Evolutionary conservation across 2,329 filamentous ascomycete species (phyloP).

Genomic region (Bipolaris bicolor): DNA sequence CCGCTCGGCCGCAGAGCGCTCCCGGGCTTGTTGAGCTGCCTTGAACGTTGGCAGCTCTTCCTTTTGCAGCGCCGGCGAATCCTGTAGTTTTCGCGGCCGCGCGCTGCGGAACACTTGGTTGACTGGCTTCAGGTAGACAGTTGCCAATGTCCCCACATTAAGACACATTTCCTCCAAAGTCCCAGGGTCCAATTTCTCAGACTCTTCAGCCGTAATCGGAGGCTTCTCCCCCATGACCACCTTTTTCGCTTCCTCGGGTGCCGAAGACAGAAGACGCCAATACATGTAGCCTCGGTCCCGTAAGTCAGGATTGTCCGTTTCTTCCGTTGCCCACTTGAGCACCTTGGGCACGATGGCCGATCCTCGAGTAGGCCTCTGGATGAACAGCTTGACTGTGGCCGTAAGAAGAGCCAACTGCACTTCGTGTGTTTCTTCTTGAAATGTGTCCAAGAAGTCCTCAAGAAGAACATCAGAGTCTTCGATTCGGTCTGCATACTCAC

Average conservation of each 20-base stretch:
- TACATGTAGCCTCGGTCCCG: conserved; percentile 99
- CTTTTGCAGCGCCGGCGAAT: conserved; percentile 85
- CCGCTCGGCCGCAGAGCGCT: conserved; percentile 42
- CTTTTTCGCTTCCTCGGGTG: conserved; percentile 82
- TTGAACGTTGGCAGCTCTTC: conserved; percentile 66
- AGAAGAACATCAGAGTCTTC: conserved; percentile 94
- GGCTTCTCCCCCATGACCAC: conserved; percentile 98
- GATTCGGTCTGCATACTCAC: conserved; percentile 95
- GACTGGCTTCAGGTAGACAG: conserved; percentile 96
- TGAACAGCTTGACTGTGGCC: conserved; percentile 96
- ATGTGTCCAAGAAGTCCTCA: conserved; percentile 93
- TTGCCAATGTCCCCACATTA: conserved; percentile 93
- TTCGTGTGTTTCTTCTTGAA: conserved; percentile 92
- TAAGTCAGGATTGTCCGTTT: conserved; percentile 98
- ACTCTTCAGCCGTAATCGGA: conserved; percentile 86
- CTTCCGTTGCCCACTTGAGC: conserved; percentile 97
- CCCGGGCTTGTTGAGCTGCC: conserved; percentile 48
- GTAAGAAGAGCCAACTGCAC: conserved; percentile 94
- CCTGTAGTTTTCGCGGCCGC: conserved; percentile 76
- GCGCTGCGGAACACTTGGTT: conserved; percentile 95
- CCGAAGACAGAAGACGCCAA: conserved; percentile 93
- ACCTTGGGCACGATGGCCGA: conserved; percentile 93
- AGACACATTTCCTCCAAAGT: conserved; percentile 98
- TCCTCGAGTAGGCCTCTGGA: conserved; percentile 92
- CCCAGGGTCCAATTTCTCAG: conserved; percentile 86